Evolutionary conservation across 495 filamentous ascomycete species (phyloP).

Genomic region (Trichoderma orchidacearum): DNA sequence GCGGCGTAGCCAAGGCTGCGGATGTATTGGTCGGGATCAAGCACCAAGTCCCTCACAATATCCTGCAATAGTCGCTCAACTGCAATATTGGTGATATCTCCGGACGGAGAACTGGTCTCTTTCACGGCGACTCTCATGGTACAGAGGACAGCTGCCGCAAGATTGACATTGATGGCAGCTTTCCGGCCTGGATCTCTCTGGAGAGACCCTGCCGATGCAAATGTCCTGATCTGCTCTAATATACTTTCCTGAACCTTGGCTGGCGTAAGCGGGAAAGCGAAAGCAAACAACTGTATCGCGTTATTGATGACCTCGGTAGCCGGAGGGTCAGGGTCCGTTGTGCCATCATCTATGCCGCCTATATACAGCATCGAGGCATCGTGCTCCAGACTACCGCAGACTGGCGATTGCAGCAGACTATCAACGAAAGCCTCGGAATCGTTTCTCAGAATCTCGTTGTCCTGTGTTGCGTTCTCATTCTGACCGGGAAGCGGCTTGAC

Average conservation of each 20-base stretch:
- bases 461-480: conserved; percentile 47
- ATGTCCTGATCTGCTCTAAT: conserved; percentile 81
- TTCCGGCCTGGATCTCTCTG: conserved; percentile 81
- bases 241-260: conserved; percentile 91
- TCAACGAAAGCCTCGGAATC: conserved; percentile 55
- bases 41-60: conserved; percentile 63
- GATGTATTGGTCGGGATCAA: conserved; percentile 72
- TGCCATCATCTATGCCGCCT: conserved; percentile 22
- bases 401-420: conserved; percentile 53
- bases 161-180: conserved; percentile 81
- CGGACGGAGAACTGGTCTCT: conserved; percentile 58
- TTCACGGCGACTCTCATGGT: conserved; percentile 72
- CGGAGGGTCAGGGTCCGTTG: conserved; percentile 60
- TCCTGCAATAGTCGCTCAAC: conserved; percentile 85
- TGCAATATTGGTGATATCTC: conserved; percentile 56
- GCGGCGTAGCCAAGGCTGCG: conserved; percentile 77
- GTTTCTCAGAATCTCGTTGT: conserved; percentile 35
- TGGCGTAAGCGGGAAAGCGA: conserved; percentile 74
- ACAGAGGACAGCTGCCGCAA: conserved; percentile 66
- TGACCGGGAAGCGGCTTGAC: conserved; percentile 57
- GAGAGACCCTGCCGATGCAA: conserved; percentile 60
- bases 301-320: conserved; percentile 88
- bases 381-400: conserved; percentile 75
- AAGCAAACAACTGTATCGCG: conserved; percentile 82
- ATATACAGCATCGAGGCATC: conserved; percentile 78